phyloP scores from a whole-genome alignment of 2,329 filamentous ascomycete genomes.

The Xylaria sp. region DNA sequence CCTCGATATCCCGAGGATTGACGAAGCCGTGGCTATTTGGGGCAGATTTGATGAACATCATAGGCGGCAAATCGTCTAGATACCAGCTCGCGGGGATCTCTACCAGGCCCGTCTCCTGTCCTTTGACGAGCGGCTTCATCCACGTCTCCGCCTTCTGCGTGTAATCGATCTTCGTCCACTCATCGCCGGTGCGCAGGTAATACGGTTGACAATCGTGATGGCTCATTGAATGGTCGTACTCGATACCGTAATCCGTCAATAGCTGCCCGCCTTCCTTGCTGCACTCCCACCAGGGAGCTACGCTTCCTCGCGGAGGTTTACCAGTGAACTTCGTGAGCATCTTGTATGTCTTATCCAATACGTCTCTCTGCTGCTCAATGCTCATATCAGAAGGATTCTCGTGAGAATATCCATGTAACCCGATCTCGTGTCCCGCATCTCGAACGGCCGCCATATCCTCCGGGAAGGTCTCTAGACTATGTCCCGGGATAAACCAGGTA shows the following conservation, averaged over 20 bases:
- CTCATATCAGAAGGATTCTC: slow-evolving; percentile 79
- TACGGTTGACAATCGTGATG: slow-evolving; percentile 74
- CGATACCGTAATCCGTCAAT: slow-evolving; percentile 72
- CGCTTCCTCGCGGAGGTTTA: slow-evolving; percentile 76
- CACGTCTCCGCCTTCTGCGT: slow-evolving; percentile 67
- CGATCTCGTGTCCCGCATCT: slow-evolving; percentile 70
- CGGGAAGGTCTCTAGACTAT: slow-evolving; percentile 72
- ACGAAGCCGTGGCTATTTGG: slow-evolving; percentile 72
- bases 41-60: slow-evolving; percentile 77
- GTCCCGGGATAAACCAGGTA: slow-evolving; percentile 55
- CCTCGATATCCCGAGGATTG: slow-evolving; percentile 68
- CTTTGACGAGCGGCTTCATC: slow-evolving; percentile 73
- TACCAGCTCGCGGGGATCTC: slow-evolving; percentile 72
- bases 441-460: slow-evolving; percentile 70
- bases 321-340: slow-evolving; percentile 77
- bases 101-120: slow-evolving; percentile 69
- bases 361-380: slow-evolving; percentile 77
- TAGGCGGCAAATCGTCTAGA: slow-evolving; percentile 71
- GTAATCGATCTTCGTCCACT: slow-evolving; percentile 76
- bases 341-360: slow-evolving; percentile 78
- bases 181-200: slow-evolving; percentile 70
- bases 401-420: slow-evolving; percentile 77
- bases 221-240: slow-evolving; percentile 75
- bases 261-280: slow-evolving; percentile 73
- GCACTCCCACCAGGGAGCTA: slow-evolving; percentile 80